Conservation (phyloP, 225 moss, liverwort and hornwort species). For the Straminergon stramineum region DNA sequence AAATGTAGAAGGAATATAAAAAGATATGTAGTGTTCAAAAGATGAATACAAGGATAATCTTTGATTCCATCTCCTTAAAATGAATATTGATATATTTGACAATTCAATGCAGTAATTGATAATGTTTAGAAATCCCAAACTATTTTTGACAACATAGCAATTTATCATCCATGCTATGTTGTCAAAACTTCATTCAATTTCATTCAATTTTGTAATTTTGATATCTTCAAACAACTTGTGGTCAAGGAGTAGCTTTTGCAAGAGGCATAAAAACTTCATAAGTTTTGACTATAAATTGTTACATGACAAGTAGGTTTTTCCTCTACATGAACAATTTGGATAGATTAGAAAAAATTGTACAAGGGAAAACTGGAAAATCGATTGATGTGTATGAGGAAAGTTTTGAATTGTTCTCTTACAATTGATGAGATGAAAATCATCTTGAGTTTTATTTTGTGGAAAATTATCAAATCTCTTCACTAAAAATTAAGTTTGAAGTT, state of each 20-base stretch:
- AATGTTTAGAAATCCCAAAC: too few species aligned
- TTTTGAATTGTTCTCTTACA: neutral
- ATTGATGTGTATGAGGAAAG: neutral
- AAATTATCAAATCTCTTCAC: neutral
- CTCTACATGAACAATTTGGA: fast-evolving
- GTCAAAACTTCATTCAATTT: too few species aligned
- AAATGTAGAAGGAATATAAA: neutral
- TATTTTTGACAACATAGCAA: neutral
- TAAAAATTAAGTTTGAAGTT: neutral
- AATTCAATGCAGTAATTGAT: neutral
- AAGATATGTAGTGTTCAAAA: neutral
- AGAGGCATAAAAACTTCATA: neutral
- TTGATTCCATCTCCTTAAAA: neutral
- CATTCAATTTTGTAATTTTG: too few species aligned
- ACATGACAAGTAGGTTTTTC: neutral
- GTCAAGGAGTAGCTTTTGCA: neutral
- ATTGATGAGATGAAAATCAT: neutral
- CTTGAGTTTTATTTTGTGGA: neutral
- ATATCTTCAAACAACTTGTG: neutral
- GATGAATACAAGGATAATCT: neutral
- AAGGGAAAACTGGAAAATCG: fast-evolving
- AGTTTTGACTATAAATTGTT: neutral
- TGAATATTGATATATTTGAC: neutral
- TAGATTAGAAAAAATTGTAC: neutral
- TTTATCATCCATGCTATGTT: too few species aligned